Evolutionary conservation across 345 rosid species (phyloP).

Genomic region (Gossypium sturtianum): DNA sequence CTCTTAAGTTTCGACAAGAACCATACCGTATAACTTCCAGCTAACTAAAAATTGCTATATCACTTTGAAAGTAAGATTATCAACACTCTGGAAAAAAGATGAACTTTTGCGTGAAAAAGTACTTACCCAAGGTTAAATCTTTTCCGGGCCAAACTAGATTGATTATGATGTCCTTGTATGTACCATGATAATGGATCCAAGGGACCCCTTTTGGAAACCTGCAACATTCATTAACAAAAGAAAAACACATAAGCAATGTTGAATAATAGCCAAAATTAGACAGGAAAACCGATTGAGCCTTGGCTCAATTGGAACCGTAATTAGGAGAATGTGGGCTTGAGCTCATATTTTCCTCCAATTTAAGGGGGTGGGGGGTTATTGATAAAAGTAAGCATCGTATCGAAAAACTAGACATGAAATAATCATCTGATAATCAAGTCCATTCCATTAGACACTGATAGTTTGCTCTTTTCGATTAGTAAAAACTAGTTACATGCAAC

Average conservation of each 20-base stretch:
- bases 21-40: background rate
- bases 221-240: slow-evolving; percentile 16
- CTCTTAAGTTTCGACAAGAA: background rate
- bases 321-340: too few relatives aligned
- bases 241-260: background rate
- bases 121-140: slow-evolving; percentile 56
- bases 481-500: background rate
- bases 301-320: too few relatives aligned
- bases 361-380: too few relatives aligned
- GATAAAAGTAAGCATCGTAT: too few relatives aligned
- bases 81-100: background rate
- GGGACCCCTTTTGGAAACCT: slow-evolving; percentile 85
- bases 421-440: background rate
- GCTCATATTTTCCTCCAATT: too few relatives aligned
- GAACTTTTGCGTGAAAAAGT: background rate
- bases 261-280: background rate
- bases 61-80: background rate
- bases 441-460: background rate
- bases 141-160: slow-evolving; percentile 81
- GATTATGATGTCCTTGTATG: slow-evolving; percentile 52
- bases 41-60: background rate
- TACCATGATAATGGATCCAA: slow-evolving; percentile 74
- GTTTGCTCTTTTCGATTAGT: background rate
- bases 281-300: too few relatives aligned
- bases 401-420: background rate